A percentile compares a stretch with the other conserved stretches of the same genome.
Evolutionary conservation across 805 yeast genomes (phyloP).

Genomic region (Debaryomyces maramus): DNA sequence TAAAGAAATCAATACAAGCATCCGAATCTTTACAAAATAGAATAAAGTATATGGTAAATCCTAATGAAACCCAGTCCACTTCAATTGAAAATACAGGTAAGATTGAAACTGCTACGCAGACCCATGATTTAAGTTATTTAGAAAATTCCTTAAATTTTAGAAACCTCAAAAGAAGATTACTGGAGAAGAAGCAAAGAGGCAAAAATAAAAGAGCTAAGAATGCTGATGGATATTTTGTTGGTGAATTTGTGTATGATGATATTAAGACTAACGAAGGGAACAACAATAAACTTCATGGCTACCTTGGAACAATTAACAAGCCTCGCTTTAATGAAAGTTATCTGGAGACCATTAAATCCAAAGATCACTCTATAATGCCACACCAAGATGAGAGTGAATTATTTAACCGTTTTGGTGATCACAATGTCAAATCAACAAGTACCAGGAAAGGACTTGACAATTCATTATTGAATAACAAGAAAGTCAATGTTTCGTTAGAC

Average conservation of each 20-base stretch:
- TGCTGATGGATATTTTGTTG: conserved; percentile 28
- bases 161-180: conserved; percentile 15
- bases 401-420: conserved; percentile 10
- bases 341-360: not conserved
- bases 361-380: not conserved
- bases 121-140: conserved; percentile 32
- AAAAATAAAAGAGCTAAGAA: conserved; percentile 18
- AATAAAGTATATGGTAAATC: conserved; percentile 41
- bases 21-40: conserved; percentile 32
- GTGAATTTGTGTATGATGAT: conserved; percentile 38
- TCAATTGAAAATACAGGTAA: conserved; percentile 16
- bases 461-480: conserved; percentile 13
- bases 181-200: conserved; percentile 5
- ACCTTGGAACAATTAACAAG: conserved; percentile 32
- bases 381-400: conserved; percentile 11
- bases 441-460: conserved; percentile 19
- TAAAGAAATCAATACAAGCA: conserved; percentile 39
- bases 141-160: conserved; percentile 28
- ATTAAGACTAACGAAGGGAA: conserved; percentile 12
- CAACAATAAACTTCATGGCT: conserved; percentile 26
- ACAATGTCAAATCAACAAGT: conserved; percentile 12
- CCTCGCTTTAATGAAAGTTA: conserved; percentile 26
- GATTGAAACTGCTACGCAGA: conserved; percentile 45
- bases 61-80: conserved; percentile 35
- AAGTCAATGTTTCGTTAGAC: conserved; percentile 23